These are phyloP conservation scores for Penicillium sp. DNA, from an alignment of 2,329 filamentous ascomycete species.

Conservation along the genomic window DNA sequence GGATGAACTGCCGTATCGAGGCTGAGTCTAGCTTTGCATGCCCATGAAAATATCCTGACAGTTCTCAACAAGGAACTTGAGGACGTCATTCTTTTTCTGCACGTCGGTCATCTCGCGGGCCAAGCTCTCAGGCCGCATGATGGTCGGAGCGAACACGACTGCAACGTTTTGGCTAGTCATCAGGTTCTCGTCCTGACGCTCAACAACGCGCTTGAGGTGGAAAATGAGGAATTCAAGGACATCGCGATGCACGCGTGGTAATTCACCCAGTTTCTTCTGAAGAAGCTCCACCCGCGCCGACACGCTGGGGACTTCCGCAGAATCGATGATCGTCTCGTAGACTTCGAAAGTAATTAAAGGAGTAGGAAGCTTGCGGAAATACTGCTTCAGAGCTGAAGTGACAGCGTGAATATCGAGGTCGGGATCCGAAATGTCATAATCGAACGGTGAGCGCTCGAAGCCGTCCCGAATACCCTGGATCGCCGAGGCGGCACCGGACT, in stretches of 20 bases:
- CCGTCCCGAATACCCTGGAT: conserved; percentile 87
- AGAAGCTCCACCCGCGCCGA: conserved; percentile 69
- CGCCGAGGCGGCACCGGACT: conserved; percentile 89
- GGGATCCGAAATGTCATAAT: conserved; percentile 90
- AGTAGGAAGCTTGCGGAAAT: conserved; percentile 87
- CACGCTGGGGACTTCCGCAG: conserved; percentile 60
- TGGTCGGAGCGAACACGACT: conserved; percentile 95
- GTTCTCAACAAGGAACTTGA: conserved; percentile 92
- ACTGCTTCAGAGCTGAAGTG: conserved; percentile 93
- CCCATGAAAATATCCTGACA: conserved; percentile 73
- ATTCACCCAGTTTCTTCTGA: conserved; percentile 68
- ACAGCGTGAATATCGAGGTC: conserved; percentile 94
- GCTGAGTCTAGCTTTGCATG: conserved; percentile 28
- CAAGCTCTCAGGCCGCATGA: conserved; percentile 87
- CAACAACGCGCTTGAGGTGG: conserved; percentile 83
- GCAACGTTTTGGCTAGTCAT: conserved; percentile 97
- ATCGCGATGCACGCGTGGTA: conserved; percentile 81
- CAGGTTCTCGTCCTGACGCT: conserved; percentile 78
- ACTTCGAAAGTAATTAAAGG: conserved; percentile 90
- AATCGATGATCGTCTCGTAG: conserved; percentile 82
- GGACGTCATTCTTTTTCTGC: conserved; percentile 84
- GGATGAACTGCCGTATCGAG: neutral
- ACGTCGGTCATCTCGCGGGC: conserved; percentile 96
- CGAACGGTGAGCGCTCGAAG: conserved; percentile 73
- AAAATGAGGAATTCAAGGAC: conserved; percentile 92